Percentiles rank a stretch among this genome's conserved stretches.
These are phyloP conservation scores for Penicillium capsulatum DNA, from an alignment of 2,329 filamentous ascomycete genomes.

Conservation along the genomic window DNA sequence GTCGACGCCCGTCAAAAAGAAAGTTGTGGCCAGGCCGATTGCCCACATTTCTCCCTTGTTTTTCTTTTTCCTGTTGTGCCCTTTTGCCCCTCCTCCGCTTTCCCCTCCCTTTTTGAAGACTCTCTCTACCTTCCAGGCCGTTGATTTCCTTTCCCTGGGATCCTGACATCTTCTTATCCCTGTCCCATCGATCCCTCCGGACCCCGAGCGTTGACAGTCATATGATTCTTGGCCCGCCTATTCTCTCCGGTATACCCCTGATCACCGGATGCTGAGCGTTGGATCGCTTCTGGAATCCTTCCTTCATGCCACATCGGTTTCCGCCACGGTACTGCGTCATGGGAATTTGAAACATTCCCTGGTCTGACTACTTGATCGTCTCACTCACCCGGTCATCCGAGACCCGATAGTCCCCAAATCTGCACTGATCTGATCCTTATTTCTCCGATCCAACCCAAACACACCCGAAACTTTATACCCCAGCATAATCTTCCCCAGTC, in stretches of 20 bases:
- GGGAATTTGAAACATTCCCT: slow-evolving; percentile 11
- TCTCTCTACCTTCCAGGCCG: slow-evolving; percentile 17
- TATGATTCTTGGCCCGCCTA: slow-evolving; percentile 1
- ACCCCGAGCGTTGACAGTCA: too few relatives aligned
- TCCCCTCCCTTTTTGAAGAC: not conserved
- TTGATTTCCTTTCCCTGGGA: too few relatives aligned
- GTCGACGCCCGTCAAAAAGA: not conserved
- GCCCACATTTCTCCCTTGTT: not conserved
- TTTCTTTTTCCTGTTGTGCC: not conserved
- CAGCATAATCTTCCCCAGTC: too few relatives aligned
- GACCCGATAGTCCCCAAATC: not conserved
- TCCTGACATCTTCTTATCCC: too few relatives aligned
- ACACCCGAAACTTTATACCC: too few relatives aligned
- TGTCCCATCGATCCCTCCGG: too few relatives aligned
- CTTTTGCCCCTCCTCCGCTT: slow-evolving; percentile 1
- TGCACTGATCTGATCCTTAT: too few relatives aligned
- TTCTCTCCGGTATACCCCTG: slow-evolving; percentile 9
- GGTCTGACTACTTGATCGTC: not conserved
- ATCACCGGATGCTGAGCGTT: slow-evolving; percentile 3
- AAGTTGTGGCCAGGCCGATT: too few relatives aligned
- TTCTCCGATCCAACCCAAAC: too few relatives aligned
- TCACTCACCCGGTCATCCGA: not conserved
- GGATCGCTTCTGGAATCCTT: slow-evolving; percentile 1
- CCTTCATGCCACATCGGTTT: slow-evolving; percentile 5
- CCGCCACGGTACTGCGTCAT: slow-evolving; percentile 12